Percentiles rank a stretch among this genome's conserved stretches.
These are phyloP conservation scores for Fusarium setosum DNA, from an alignment of 2,329 filamentous ascomycete genomes.

Conservation along the genomic window DNA sequence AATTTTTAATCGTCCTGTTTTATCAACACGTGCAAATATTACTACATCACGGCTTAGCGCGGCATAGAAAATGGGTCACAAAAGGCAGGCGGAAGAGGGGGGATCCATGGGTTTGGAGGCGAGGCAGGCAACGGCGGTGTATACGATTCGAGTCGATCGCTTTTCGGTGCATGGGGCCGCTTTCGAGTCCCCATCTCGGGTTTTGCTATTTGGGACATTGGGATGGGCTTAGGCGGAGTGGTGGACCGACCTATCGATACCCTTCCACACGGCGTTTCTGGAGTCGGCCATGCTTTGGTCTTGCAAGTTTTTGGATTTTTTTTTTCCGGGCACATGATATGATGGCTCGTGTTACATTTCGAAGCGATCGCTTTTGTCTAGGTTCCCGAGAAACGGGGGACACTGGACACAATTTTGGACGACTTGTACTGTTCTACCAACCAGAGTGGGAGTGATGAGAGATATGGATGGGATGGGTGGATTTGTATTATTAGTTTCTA, in stretches of 20 bases:
- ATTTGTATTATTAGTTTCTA: slow-evolving; percentile 44
- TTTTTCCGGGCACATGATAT: slow-evolving; percentile 17
- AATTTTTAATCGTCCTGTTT: slow-evolving; percentile 32
- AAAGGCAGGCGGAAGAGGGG: slow-evolving; percentile 37
- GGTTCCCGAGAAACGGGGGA: slow-evolving; percentile 12
- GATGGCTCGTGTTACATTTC: slow-evolving; percentile 29
- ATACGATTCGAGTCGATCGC: slow-evolving; percentile 46
- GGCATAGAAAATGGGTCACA: slow-evolving; percentile 45
- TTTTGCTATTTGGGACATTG: slow-evolving; percentile 33
- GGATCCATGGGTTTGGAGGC: slow-evolving; percentile 27
- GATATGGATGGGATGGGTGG: too few relatives aligned
- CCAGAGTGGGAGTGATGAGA: not conserved
- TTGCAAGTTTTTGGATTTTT: slow-evolving; percentile 11
- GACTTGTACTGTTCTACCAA: slow-evolving; percentile 24
- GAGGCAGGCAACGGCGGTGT: slow-evolving; percentile 38
- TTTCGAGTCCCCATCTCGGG: slow-evolving; percentile 28
- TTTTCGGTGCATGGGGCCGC: slow-evolving; percentile 37
- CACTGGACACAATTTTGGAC: slow-evolving; percentile 5
- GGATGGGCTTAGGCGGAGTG: slow-evolving; percentile 34
- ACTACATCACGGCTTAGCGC: slow-evolving; percentile 39
- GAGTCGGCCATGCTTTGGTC: slow-evolving; percentile 29
- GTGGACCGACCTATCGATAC: slow-evolving; percentile 43
- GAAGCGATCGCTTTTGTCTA: slow-evolving; percentile 35
- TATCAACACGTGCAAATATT: slow-evolving; percentile 38
- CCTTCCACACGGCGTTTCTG: slow-evolving; percentile 43